Evolutionary conservation across 768 basidiomycete genomes (phyloP).

Genomic region (Pulveroboletus frians): DNA sequence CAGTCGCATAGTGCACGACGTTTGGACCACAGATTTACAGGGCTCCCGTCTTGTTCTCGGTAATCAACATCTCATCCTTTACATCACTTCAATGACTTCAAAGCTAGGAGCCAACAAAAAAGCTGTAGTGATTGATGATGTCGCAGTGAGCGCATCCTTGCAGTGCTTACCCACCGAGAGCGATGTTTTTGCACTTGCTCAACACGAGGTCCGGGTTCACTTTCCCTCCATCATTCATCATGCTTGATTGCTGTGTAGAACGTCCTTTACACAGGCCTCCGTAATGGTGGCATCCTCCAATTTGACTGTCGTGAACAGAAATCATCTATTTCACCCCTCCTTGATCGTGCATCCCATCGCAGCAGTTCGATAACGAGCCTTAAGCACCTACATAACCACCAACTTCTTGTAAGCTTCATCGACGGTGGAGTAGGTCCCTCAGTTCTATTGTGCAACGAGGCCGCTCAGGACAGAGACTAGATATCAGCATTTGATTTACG

Average conservation of each 20-base stretch:
- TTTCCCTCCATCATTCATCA: background rate
- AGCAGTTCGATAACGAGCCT: constrained; percentile 52
- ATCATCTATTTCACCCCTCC: constrained; percentile 35
- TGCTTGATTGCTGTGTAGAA: constrained; percentile 31
- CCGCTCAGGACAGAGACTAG: constrained; percentile 31
- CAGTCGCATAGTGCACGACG: constrained; percentile 43
- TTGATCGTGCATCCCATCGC: constrained; percentile 31
- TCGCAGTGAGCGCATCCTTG: constrained; percentile 36
- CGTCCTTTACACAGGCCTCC: constrained; percentile 49
- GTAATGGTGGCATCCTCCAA: constrained; percentile 53
- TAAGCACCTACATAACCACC: constrained; percentile 42
- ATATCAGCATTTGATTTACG: constrained; percentile 61
- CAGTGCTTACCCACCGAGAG: constrained; percentile 48
- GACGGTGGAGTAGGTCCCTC: constrained; percentile 49
- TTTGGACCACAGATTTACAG: constrained; percentile 51
- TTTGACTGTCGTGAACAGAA: constrained; percentile 52
- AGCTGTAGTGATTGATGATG: constrained; percentile 48
- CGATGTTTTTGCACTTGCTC: constrained; percentile 60
- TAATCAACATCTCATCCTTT: constrained; percentile 16
- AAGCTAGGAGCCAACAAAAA: constrained; percentile 48
- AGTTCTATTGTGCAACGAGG: background rate
- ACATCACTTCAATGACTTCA: background rate
- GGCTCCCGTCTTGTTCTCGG: constrained; percentile 50
- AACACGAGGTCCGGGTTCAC: constrained; percentile 38
- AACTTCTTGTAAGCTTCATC: constrained; percentile 54